These are phyloP conservation scores for Piromyces finnis DNA, from an alignment of 192 early-diverging fungal species.

Conservation along the genomic window DNA sequence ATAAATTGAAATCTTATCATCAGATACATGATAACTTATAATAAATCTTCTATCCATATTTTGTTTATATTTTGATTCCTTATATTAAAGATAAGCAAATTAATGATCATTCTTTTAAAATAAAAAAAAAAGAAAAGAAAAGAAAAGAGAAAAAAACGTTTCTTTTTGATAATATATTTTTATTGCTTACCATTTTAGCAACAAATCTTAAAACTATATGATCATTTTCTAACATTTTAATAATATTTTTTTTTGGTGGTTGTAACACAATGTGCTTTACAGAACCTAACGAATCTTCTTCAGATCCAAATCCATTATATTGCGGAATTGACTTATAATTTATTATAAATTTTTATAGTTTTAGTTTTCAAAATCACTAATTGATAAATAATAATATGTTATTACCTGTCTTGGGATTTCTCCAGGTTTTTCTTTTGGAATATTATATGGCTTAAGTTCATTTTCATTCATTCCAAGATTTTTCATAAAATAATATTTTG, in stretches of 20 bases:
- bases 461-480: background rate
- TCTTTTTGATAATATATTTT: background rate
- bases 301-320: conserved; percentile 43
- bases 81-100: too few species aligned
- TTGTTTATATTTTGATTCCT: conserved; percentile 44
- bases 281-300: conserved; percentile 36
- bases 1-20: conserved; percentile 47
- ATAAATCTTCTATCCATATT: conserved; percentile 37
- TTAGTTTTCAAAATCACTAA: too few species aligned
- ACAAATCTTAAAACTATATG: conserved; percentile 40
- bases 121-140: too few species aligned
- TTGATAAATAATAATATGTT: too few species aligned
- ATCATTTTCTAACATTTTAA: conserved; percentile 47
- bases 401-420: background rate
- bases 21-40: conserved; percentile 32
- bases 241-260: conserved; percentile 46
- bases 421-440: background rate
- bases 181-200: conserved; percentile 23
- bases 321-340: too few species aligned
- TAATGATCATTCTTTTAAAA: too few species aligned
- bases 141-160: too few species aligned
- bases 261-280: conserved; percentile 39
- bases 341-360: too few species aligned
- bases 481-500: background rate
- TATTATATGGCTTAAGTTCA: background rate